These are phyloP conservation scores for Clathrus columnatus DNA, from an alignment of 768 basidiomycete species.

Conservation along the genomic window DNA sequence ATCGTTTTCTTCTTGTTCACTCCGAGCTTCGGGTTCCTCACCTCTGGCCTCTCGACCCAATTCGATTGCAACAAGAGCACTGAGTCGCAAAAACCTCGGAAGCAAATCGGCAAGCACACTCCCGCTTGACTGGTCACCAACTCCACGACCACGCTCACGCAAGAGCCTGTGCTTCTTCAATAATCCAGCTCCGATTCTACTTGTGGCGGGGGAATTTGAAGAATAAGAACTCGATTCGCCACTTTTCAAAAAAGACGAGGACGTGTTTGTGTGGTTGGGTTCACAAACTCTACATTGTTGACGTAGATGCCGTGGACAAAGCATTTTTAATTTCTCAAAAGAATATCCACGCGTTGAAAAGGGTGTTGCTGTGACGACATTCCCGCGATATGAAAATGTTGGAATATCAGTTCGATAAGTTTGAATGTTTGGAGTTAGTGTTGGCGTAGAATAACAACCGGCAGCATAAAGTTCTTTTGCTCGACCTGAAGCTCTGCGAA, in stretches of 20 bases:
- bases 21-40: constrained; percentile 31
- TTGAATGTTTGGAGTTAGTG: not conserved
- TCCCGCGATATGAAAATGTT: not conserved
- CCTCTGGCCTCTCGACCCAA: constrained; percentile 62
- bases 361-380: not conserved
- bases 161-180: not conserved
- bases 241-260: not conserved
- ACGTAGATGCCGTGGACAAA: constrained; percentile 8
- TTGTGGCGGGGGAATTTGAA: not conserved
- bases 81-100: constrained; percentile 60
- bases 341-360: constrained; percentile 2
- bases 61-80: constrained; percentile 71
- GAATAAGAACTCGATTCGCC: not conserved
- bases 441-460: not conserved
- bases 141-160: not conserved
- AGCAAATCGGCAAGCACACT: constrained; percentile 16
- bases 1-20: constrained; percentile 23
- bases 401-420: not conserved
- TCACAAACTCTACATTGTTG: not conserved
- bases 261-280: not conserved
- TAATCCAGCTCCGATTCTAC: constrained; percentile 3
- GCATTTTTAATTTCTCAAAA: constrained; percentile 1
- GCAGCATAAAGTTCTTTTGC: constrained; percentile 13
- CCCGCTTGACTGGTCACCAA: not conserved
- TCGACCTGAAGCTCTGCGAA: constrained; percentile 13